Conservation (phyloP, 139 green algal species). For the Coelastrella sp. region DNA sequence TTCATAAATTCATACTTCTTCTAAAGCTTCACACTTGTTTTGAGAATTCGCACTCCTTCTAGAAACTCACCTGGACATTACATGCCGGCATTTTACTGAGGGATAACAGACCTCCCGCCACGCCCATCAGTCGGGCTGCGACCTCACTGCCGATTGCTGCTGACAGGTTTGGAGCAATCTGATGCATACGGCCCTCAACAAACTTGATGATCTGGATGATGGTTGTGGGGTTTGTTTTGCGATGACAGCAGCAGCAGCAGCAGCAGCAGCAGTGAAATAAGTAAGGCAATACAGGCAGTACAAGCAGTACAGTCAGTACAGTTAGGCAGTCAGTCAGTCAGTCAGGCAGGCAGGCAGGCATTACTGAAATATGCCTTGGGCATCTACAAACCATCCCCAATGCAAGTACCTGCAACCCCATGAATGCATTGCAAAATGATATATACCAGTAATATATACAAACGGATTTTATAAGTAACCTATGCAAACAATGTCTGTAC, state of each 20-base stretch:
- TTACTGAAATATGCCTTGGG: too few relatives aligned
- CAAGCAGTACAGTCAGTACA: too few relatives aligned
- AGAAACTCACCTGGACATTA: slow-evolving; percentile 88
- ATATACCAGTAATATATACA: background rate
- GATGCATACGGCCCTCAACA: slow-evolving; percentile 90
- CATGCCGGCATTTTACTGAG: slow-evolving; percentile 94
- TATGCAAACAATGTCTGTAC: background rate
- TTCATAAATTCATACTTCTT: too few relatives aligned
- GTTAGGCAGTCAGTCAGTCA: too few relatives aligned
- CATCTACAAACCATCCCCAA: too few relatives aligned
- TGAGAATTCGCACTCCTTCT: too few relatives aligned
- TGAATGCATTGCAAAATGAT: too few relatives aligned
- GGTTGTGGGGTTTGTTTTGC: background rate
- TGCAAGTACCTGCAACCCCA: too few relatives aligned
- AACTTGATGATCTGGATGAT: slow-evolving; percentile 79
- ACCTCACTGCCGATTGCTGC: slow-evolving; percentile 89
- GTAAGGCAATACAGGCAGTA: background rate
- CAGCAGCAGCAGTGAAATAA: background rate
- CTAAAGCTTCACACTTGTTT: too few relatives aligned
- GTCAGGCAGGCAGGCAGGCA: too few relatives aligned
- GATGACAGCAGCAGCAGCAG: background rate
- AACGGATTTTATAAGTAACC: background rate
- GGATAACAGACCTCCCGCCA: slow-evolving; percentile 88
- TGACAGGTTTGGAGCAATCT: slow-evolving; percentile 96
- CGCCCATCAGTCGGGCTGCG: slow-evolving; percentile 92